Evolutionary conservation across 23 red algal species (phyloP).

Genomic region (Gracilaria gracilis): DNA sequence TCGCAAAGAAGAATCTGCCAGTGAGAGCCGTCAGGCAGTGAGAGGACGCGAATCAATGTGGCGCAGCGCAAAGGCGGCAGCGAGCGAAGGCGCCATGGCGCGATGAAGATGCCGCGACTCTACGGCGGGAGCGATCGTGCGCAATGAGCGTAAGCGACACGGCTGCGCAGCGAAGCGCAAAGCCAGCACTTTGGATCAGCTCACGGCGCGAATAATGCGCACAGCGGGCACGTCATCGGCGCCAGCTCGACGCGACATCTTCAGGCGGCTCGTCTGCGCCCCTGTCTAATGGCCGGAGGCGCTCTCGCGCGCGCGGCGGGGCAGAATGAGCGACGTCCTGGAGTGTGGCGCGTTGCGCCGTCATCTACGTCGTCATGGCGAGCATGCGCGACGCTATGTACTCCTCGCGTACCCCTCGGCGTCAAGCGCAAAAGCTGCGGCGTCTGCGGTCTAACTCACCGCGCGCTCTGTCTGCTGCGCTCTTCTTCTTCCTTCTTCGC

Average conservation of each 20-base stretch:
- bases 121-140: no score
- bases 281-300: no score
- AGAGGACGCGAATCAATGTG: background rate
- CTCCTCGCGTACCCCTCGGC: background rate
- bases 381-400: no score
- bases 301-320: no score
- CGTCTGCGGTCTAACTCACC: background rate
- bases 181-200: background rate
- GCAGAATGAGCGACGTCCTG: no score
- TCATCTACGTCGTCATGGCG: background rate
- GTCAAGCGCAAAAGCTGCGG: background rate
- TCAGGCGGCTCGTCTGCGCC: no score
- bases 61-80: conserved; percentile 6
- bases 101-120: background rate
- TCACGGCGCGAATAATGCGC: background rate
- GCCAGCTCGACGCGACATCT: no score
- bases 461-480: background rate
- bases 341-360: background rate
- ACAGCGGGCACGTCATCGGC: no score
- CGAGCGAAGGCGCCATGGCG: conserved; percentile 14
- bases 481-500: conserved; percentile 29
- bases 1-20: conserved; percentile 94
- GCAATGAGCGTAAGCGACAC: no score
- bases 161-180: no score
- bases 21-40: background rate